Percentiles rank a stretch among this genome's conserved stretches.
phyloP scores from a whole-genome alignment of 768 basidiomycete species.

The Strobilomyces dryophilus region DNA sequence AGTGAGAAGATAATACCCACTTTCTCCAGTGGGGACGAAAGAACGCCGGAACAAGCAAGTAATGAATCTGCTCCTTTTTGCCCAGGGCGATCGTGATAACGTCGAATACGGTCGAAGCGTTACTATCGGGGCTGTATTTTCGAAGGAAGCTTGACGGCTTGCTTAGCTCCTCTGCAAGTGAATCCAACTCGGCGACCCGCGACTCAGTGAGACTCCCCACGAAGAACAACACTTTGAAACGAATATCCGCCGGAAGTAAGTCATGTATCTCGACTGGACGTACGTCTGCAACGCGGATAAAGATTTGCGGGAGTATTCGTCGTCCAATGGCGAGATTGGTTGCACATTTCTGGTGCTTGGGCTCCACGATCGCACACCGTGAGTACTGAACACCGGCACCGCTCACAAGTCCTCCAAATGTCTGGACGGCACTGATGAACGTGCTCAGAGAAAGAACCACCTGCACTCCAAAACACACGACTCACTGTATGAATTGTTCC shows the following conservation, averaged over 20 bases:
- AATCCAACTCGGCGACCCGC: slow-evolving; percentile 17
- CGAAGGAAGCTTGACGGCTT: slow-evolving; percentile 10
- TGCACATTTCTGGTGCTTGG: slow-evolving; percentile 27
- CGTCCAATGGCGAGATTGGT: slow-evolving; percentile 29
- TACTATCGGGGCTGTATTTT: slow-evolving; percentile 7
- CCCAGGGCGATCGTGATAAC: slow-evolving; percentile 22
- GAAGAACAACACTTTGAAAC: slow-evolving; percentile 36
- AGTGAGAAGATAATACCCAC: slow-evolving; percentile 23
- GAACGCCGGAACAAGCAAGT: slow-evolving; percentile 24
- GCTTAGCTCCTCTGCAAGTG: slow-evolving; percentile 24
- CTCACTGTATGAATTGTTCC: slow-evolving; percentile 33
- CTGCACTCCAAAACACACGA: neutral
- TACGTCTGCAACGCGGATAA: slow-evolving; percentile 33
- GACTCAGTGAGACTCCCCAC: slow-evolving; percentile 21
- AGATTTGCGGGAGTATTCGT: slow-evolving; percentile 32
- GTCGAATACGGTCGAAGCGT: slow-evolving; percentile 25
- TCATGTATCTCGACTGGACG: slow-evolving; percentile 37
- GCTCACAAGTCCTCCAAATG: slow-evolving; percentile 32
- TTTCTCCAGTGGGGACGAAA: slow-evolving; percentile 41
- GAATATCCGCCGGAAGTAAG: slow-evolving; percentile 30
- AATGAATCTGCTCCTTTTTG: slow-evolving; percentile 29
- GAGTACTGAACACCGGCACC: slow-evolving; percentile 37
- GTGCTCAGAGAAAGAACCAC: neutral
- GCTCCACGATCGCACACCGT: slow-evolving; percentile 31
- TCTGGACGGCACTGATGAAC: slow-evolving; percentile 28